Percentiles rank a stretch among this genome's conserved stretches.
Conservation (phyloP, 148 eudicot species). For the Arctostaphylos glauca region DNA sequence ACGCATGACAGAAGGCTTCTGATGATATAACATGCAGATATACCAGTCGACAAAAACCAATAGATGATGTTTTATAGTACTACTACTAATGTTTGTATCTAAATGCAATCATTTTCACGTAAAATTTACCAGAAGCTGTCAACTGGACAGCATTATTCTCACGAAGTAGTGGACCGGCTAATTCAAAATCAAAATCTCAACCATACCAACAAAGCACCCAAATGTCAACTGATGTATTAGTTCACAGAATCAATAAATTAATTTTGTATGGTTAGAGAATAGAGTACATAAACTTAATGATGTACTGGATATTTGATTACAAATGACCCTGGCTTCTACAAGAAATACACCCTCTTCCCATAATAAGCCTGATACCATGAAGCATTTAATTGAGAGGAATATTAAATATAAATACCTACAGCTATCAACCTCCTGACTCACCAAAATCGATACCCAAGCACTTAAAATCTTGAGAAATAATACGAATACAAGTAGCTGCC, state of each 20-base stretch:
- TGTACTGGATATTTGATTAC: neutral
- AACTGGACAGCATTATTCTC: neutral
- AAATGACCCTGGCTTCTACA: slow-evolving; percentile 3
- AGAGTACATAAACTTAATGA: neutral
- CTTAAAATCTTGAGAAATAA: slow-evolving; percentile 29
- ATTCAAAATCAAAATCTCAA: neutral
- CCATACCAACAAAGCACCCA: neutral
- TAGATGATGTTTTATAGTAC: neutral
- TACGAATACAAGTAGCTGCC: slow-evolving; percentile 26
- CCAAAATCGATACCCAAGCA: slow-evolving; percentile 72
- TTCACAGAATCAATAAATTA: neutral
- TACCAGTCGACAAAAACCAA: no score
- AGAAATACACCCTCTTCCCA: slow-evolving; percentile 6
- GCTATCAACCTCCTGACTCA: slow-evolving; percentile 22
- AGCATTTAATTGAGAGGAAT: neutral
- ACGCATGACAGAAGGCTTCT: neutral
- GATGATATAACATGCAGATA: no score
- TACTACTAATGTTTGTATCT: neutral
- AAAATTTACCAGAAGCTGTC: neutral
- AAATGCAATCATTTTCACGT: neutral
- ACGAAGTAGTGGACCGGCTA: neutral
- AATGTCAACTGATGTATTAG: neutral
- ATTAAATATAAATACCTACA: neutral
- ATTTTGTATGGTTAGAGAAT: neutral
- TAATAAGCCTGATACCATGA: neutral